phyloP scores from a whole-genome alignment of 768 basidiomycete genomes.

The Pleurotus sapidus region DNA sequence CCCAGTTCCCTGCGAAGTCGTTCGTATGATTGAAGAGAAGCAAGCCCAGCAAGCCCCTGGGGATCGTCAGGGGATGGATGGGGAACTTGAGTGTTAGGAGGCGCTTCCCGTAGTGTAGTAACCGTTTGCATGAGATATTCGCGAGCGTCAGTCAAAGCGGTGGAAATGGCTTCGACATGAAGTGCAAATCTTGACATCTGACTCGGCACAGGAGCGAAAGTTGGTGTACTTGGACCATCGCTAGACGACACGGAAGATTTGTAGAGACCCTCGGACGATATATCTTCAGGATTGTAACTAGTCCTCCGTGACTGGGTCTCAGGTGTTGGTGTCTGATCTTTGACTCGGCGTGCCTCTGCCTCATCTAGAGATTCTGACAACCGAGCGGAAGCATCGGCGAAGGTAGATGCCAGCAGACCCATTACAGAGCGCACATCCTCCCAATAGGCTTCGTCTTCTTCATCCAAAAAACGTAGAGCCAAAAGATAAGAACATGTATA shows the following conservation, averaged over 20 bases:
- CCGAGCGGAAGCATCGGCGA: conserved; percentile 61
- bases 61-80: conserved; percentile 9
- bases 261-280: conserved; percentile 9
- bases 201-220: conserved; percentile 76
- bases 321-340: conserved; percentile 49
- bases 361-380: conserved; percentile 64
- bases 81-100: conserved; percentile 4
- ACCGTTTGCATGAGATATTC: conserved; percentile 67
- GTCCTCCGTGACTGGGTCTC: conserved; percentile 13
- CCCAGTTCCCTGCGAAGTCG: conserved; percentile 74
- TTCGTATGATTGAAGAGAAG: conserved; percentile 71
- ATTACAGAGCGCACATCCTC: conserved; percentile 80
- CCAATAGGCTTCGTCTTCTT: conserved; percentile 79
- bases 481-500: conserved; percentile 80
- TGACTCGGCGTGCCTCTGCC: conserved; percentile 48
- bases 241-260: not conserved
- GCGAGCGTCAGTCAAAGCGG: conserved; percentile 69
- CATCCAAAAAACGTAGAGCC: conserved; percentile 69
- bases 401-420: conserved; percentile 61
- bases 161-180: conserved; percentile 68
- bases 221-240: conserved; percentile 19
- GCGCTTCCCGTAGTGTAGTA: conserved; percentile 41
- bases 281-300: conserved; percentile 19
- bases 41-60: conserved; percentile 28
- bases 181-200: conserved; percentile 67